A percentile compares a stretch with the other conserved stretches of the same genome.
These are phyloP conservation scores for Metschnikowia colocasiae DNA, from an alignment of 805 yeast genomes.

Conservation along the genomic window DNA sequence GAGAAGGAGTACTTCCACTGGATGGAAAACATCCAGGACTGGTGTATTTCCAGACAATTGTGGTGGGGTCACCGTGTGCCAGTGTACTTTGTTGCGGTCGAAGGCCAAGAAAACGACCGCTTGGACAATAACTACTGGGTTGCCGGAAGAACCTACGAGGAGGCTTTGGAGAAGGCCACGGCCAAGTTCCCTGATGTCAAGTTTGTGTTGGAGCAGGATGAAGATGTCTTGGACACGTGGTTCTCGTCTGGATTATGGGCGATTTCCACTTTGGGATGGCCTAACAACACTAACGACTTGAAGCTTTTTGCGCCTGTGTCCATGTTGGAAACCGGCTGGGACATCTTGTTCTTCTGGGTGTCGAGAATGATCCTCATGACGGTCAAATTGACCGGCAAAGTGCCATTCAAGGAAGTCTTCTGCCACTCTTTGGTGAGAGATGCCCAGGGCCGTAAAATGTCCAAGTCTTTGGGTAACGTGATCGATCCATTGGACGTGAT, in stretches of 20 bases:
- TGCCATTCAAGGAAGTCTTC: conserved; percentile 95
- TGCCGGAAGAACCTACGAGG: conserved; percentile 78
- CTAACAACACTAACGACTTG: conserved; percentile 69
- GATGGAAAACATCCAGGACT: conserved; percentile 94
- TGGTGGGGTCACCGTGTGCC: conserved; percentile 99
- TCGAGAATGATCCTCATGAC: conserved; percentile 93
- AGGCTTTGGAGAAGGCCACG: conserved; percentile 80
- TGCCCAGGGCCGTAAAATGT: conserved; percentile 99
- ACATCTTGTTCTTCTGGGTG: conserved; percentile 98
- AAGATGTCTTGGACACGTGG: conserved; percentile 98
- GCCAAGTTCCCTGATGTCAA: conserved; percentile 65
- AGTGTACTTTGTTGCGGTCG: conserved; percentile 80
- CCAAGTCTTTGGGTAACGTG: conserved; percentile 95
- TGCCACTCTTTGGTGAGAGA: conserved; percentile 98
- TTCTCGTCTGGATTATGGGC: conserved; percentile 99
- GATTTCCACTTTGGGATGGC: conserved; percentile 96
- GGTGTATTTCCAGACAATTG: conserved; percentile 95
- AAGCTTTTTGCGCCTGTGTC: conserved; percentile 83
- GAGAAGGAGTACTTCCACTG: conserved; percentile 93
- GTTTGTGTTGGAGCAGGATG: conserved; percentile 87
- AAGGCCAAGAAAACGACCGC: conserved; percentile 64
- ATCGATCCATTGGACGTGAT: conserved; percentile 95
- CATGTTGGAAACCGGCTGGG: conserved; percentile 98
- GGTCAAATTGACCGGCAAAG: conserved; percentile 80
- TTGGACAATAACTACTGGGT: conserved; percentile 79